These are phyloP conservation scores for Ophidiomyces ophidiicola DNA, from an alignment of 2,329 filamentous ascomycete genomes.

Conservation along the genomic window DNA sequence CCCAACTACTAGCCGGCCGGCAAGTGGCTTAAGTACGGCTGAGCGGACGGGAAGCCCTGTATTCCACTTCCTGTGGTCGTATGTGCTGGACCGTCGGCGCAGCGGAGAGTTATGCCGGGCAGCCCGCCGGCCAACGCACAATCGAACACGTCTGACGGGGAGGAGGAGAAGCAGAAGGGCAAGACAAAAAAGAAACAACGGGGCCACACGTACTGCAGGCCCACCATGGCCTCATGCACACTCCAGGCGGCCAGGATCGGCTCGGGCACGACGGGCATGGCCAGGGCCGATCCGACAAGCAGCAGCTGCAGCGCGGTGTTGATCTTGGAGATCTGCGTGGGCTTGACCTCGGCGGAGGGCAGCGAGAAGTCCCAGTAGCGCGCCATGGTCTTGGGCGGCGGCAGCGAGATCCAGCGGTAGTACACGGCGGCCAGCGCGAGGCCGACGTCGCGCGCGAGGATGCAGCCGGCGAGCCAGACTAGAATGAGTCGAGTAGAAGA, in stretches of 20 bases:
- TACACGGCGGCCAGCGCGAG: conserved; percentile 81
- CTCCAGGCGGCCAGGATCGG: conserved; percentile 43
- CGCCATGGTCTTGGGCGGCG: conserved; percentile 79
- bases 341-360: conserved; percentile 40
- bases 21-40: conserved; percentile 39
- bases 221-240: conserved; percentile 49
- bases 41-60: conserved; percentile 40
- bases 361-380: conserved; percentile 97
- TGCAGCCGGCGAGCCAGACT: conserved; percentile 82
- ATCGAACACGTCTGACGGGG: neutral
- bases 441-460: conserved; percentile 75
- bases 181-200: conserved; percentile 6
- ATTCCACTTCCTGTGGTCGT: conserved; percentile 38
- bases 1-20: conserved; percentile 39
- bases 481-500: neutral
- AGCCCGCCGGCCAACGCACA: neutral
- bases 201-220: conserved; percentile 32
- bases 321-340: conserved; percentile 43
- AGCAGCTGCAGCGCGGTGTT: conserved; percentile 88
- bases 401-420: conserved; percentile 89
- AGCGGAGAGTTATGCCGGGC: conserved; percentile 16
- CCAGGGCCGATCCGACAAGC: conserved; percentile 72
- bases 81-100: conserved; percentile 19
- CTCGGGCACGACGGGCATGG: conserved; percentile 58
- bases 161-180: conserved; percentile 1